A percentile compares a stretch with the other conserved stretches of the same genome.
Evolutionary conservation across 2,329 filamentous ascomycete species (phyloP).

Genomic region (Xylariomycetidae sp.): DNA sequence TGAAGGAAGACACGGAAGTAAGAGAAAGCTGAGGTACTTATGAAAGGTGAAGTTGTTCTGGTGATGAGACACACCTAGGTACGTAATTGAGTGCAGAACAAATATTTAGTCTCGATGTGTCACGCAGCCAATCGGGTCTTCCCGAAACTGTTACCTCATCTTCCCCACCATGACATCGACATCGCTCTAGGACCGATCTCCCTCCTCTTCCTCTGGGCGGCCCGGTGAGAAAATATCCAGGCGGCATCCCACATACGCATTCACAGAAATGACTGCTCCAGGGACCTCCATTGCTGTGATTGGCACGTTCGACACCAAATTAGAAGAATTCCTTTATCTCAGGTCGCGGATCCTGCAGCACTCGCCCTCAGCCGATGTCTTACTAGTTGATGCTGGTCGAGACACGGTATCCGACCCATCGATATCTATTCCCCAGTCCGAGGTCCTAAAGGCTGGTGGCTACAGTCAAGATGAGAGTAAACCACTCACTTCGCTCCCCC

Average conservation of each 20-base stretch:
- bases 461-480: slow-evolving; percentile 30
- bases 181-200: no score
- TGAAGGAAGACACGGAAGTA: no score
- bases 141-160: background rate
- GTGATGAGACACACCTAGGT: background rate
- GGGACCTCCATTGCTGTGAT: slow-evolving; percentile 38
- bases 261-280: slow-evolving; percentile 11
- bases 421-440: slow-evolving; percentile 32
- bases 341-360: slow-evolving; percentile 24
- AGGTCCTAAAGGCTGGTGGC: slow-evolving; percentile 28
- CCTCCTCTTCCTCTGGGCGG: no score
- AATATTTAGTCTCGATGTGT: no score
- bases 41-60: background rate
- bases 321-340: slow-evolving; percentile 52
- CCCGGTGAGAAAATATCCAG: no score
- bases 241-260: background rate
- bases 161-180: background rate
- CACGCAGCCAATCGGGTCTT: slow-evolving; percentile 1
- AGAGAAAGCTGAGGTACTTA: no score
- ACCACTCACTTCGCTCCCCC: slow-evolving; percentile 39
- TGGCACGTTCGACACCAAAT: slow-evolving; percentile 62
- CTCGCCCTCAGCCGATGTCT: slow-evolving; percentile 38
- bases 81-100: no score
- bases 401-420: slow-evolving; percentile 32
- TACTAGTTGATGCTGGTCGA: slow-evolving; percentile 54